Conservation (phyloP, 1,139 yeast genomes). For the Sugiyamaella castrensis region DNA sequence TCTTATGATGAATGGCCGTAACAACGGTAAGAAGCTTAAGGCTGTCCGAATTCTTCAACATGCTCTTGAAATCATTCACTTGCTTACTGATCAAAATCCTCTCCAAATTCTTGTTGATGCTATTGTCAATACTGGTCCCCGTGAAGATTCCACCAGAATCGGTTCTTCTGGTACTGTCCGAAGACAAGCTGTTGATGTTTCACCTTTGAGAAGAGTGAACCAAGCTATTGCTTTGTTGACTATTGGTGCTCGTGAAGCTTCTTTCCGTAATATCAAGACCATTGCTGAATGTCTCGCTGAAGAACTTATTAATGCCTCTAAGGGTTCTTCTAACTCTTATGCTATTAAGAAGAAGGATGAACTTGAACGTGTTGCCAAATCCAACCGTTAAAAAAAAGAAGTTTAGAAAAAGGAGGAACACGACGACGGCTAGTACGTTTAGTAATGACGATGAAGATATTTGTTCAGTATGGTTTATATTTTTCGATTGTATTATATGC, state of each 20-base stretch:
- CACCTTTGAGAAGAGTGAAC: constrained; percentile 99
- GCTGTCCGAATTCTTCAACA: constrained; percentile 99
- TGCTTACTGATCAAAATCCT: constrained; percentile 99
- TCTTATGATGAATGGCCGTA: constrained; percentile 99
- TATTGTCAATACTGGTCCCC: constrained; percentile 99
- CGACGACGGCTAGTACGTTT: background rate
- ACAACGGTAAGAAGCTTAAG: constrained; percentile 99
- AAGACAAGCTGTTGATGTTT: constrained; percentile 99
- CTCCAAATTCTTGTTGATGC: constrained; percentile 99
- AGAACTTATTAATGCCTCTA: constrained; percentile 99
- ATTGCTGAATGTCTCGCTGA: constrained; percentile 99
- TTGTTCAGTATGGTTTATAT: constrained; percentile 6
- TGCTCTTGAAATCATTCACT: constrained; percentile 96
- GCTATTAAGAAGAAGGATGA: constrained; percentile 99
- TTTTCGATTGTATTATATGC: constrained; percentile 13
- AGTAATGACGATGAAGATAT: constrained; percentile 12
- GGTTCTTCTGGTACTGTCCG: constrained; percentile 99
- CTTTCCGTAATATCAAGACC: constrained; percentile 99
- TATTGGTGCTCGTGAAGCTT: constrained; percentile 99
- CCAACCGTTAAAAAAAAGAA: constrained; percentile 83
- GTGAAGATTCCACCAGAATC: constrained; percentile 99
- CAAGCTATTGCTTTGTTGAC: constrained; percentile 98
- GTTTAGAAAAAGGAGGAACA: background rate
- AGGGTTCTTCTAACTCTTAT: constrained; percentile 99
- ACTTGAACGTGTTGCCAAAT: constrained; percentile 99